Evolutionary conservation across 169 alveolate species (phyloP).

Genomic region (Plasmodium knowlesi): DNA sequence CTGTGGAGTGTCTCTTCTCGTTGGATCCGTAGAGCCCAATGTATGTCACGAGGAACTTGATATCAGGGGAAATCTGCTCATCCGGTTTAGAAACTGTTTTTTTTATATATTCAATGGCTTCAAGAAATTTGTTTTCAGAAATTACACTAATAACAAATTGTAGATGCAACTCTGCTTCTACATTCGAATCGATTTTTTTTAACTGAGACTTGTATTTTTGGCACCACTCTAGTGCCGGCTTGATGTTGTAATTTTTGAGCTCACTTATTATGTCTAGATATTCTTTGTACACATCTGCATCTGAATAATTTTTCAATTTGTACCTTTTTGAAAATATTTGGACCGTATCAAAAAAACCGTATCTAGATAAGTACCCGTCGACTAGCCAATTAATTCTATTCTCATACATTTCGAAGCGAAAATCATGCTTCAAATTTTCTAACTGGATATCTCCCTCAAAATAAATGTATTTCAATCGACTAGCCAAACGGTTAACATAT

Average conservation of each 20-base stretch:
- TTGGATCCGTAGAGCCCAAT: slow-evolving; percentile 5
- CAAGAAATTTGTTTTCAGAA: slow-evolving; percentile 51
- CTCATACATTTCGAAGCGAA: slow-evolving; percentile 49
- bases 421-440: slow-evolving; percentile 59
- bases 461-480: slow-evolving; percentile 27
- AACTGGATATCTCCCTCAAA: slow-evolving; percentile 61
- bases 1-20: not conserved
- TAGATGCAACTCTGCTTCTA: slow-evolving; percentile 78
- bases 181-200: slow-evolving; percentile 64
- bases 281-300: slow-evolving; percentile 64
- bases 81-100: not conserved
- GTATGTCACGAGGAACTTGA: slow-evolving; percentile 43
- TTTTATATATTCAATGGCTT: slow-evolving; percentile 73
- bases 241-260: slow-evolving; percentile 15
- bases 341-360: slow-evolving; percentile 38
- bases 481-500: slow-evolving; percentile 16
- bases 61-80: slow-evolving; percentile 4
- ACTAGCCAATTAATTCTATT: slow-evolving; percentile 70
- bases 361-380: slow-evolving; percentile 45
- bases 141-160: slow-evolving; percentile 72
- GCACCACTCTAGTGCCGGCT: slow-evolving; percentile 70
- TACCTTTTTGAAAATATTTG: slow-evolving; percentile 52
- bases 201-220: slow-evolving; percentile 64
- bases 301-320: slow-evolving; percentile 49
- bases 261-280: slow-evolving; percentile 39